Evolutionary conservation across 2,329 filamentous ascomycete species (phyloP), one percentile per base, ranked within the genome.

Genomic region (Albifimbria verrucaria): DNA sequence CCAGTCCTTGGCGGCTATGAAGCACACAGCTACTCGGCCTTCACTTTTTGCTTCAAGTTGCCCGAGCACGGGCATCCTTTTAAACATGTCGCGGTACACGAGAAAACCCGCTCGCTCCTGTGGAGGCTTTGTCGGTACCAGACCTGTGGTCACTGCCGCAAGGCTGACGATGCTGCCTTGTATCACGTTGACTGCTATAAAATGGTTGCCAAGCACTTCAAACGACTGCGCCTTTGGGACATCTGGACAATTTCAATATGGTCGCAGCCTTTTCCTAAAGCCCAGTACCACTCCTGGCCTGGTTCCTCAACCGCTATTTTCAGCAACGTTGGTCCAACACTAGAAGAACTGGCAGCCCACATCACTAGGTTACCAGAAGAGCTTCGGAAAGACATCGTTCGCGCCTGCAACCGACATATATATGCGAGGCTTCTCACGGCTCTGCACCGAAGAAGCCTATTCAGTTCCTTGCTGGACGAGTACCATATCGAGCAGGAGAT

Each of bases 111-210:
- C 17, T 20, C n/a, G 22, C 11, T 15, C 18, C 15, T 44, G 4
- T 17, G 18, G 7, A 44, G 42, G 7, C 42, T 23, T 3, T 44
- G 42, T 23, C 42, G 42, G 5, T 20, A 12, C 22, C 42, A 11
- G 18, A 10, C 42, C 12, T 44, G 42, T 23, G 22, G 22, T 20
- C 17, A 20, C 18, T 23, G 22, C 15, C 42, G 17, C 15, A 5
- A 11, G 18, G 42, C 18, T 20, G 25, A 36, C 20, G 46, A 48
- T 20, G 26, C 11, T n/a, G 24, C 26, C 18, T 18, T 48, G 23
- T 48, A 48, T 22, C 46, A 48, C 21, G 18, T 48, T 20, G 46
- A 48, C 46, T 48, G 46, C 46, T 48, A n/a, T 20, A 15, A 48
- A 3, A 21, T 48, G 15, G 21, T 48, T 18, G 9, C 25, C n/a